A percentile compares a stretch with the other conserved stretches of the same genome.
Evolutionary conservation across 345 rosid genomes (phyloP).

Genomic region (Atalantia buxifolia): DNA sequence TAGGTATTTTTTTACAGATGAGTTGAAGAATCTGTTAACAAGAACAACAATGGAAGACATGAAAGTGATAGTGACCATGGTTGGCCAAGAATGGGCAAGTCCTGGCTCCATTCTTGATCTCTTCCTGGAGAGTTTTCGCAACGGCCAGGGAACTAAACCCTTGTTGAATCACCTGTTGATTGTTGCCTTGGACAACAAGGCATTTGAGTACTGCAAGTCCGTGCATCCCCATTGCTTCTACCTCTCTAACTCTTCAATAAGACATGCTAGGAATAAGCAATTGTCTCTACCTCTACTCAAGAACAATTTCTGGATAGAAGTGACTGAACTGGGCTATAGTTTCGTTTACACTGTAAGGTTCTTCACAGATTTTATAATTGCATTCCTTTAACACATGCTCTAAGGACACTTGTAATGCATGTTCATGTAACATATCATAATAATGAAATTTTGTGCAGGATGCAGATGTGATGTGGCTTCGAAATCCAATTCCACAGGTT

Average conservation of each 20-base stretch:
- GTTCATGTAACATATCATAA: background rate
- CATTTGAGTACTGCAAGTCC: constrained; percentile 33
- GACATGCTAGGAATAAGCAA: background rate
- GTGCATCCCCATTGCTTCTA: constrained; percentile 42
- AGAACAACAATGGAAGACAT: constrained; percentile 29
- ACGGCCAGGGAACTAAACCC: constrained; percentile 34
- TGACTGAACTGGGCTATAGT: constrained; percentile 39
- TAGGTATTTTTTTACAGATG: background rate
- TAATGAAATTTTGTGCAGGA: constrained; percentile 31
- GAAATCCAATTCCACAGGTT: constrained; percentile 40
- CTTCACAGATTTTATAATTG: background rate
- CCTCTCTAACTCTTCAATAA: constrained; percentile 1
- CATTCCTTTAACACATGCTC: too few species aligned
- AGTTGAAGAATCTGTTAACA: constrained; percentile 24
- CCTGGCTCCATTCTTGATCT: constrained; percentile 43
- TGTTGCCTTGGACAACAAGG: constrained; percentile 34
- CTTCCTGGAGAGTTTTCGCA: constrained; percentile 47
- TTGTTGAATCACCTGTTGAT: constrained; percentile 49
- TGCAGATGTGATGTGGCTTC: constrained; percentile 55
- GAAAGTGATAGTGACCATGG: constrained; percentile 40
- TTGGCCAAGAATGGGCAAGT: constrained; percentile 38
- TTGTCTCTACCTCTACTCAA: background rate
- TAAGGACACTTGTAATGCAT: too few species aligned
- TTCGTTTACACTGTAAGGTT: constrained; percentile 42
- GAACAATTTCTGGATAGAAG: constrained; percentile 18